phyloP scores from a whole-genome alignment of 2,329 filamentous ascomycete species.

The Orbilia oligospora region DNA sequence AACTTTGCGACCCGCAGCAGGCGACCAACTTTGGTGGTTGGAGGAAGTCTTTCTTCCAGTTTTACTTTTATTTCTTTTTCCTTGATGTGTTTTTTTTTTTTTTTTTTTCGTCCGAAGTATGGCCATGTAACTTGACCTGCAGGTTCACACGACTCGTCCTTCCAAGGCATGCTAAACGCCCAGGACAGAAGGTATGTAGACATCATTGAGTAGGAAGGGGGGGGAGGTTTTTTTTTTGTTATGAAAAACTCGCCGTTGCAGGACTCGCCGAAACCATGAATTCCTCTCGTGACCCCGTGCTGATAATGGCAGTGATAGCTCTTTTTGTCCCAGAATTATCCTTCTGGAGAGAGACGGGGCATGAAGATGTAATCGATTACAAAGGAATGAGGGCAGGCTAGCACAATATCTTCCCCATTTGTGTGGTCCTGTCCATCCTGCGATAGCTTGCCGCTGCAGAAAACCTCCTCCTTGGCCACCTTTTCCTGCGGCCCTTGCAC shows the following conservation, averaged over 20 bases:
- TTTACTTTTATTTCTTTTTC: slow-evolving; percentile 10
- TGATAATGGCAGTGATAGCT: slow-evolving; percentile 20
- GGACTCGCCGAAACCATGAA: slow-evolving; percentile 17
- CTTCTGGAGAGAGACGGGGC: neutral
- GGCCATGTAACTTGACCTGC: slow-evolving; percentile 49
- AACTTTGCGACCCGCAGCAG: slow-evolving; percentile 47
- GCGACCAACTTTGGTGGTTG: slow-evolving; percentile 37
- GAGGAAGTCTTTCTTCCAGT: slow-evolving; percentile 16
- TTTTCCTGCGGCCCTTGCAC: slow-evolving; percentile 38
- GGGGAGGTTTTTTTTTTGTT: slow-evolving; percentile 14
- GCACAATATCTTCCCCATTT: slow-evolving; percentile 24
- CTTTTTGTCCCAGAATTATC: slow-evolving; percentile 15
- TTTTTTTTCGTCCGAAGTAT: slow-evolving; percentile 60
- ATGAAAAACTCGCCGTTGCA: slow-evolving; percentile 23
- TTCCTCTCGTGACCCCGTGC: slow-evolving; percentile 26
- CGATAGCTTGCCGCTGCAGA: slow-evolving; percentile 46
- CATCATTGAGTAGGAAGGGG: neutral
- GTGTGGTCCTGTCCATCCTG: slow-evolving; percentile 24
- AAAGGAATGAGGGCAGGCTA: slow-evolving; percentile 35
- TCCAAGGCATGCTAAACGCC: slow-evolving; percentile 39
- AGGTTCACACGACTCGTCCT: slow-evolving; percentile 50
- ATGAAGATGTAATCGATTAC: slow-evolving; percentile 33
- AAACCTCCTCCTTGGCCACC: slow-evolving; percentile 31
- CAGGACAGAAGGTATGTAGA: slow-evolving; percentile 31
- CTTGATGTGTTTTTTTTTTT: slow-evolving; percentile 12